Conservation (phyloP, 2,329 filamentous ascomycete genomes). For the Colletotrichum shisoi region DNA sequence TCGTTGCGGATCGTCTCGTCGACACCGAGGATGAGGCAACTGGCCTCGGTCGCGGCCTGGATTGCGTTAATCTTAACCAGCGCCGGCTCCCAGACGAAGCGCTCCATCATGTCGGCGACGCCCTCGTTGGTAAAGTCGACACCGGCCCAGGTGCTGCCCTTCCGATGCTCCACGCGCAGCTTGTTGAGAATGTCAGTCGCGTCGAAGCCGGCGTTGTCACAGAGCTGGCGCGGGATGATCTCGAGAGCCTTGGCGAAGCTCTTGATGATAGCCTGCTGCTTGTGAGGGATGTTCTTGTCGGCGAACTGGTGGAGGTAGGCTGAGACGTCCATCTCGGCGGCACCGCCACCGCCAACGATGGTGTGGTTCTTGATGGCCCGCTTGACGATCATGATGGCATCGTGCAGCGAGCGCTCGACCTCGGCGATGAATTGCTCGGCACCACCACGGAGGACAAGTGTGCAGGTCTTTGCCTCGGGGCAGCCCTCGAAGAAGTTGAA, state of each 20-base stretch:
- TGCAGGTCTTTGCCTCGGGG: constrained; percentile 95
- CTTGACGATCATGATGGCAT: constrained; percentile 99
- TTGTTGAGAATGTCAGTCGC: constrained; percentile 97
- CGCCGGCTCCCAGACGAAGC: constrained; percentile 96
- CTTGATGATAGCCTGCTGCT: constrained; percentile 98
- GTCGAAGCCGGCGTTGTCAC: constrained; percentile 98
- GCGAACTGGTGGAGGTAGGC: constrained; percentile 92
- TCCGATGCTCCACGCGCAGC: constrained; percentile 93
- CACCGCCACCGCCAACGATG: constrained; percentile 94
- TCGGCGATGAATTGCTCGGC: constrained; percentile 99
- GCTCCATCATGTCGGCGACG: constrained; percentile 91
- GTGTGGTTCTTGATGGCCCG: constrained; percentile 92
- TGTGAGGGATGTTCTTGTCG: constrained; percentile 89
- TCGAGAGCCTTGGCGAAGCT: constrained; percentile 97
- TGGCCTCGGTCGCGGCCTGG: constrained; percentile 93
- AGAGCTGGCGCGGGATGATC: constrained; percentile 94
- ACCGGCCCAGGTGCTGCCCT: constrained; percentile 91
- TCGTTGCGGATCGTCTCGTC: constrained; percentile 99
- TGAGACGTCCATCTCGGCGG: constrained; percentile 95
- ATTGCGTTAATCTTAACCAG: constrained; percentile 97
- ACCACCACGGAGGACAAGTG: constrained; percentile 89
- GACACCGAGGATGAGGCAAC: constrained; percentile 92
- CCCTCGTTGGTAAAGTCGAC: constrained; percentile 95
- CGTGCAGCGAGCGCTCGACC: constrained; percentile 95
- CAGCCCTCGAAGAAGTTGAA: constrained; percentile 99